Evolutionary conservation across 2,329 filamentous ascomycete genomes (phyloP).

Genomic region (Daldinia eschscholtzii): DNA sequence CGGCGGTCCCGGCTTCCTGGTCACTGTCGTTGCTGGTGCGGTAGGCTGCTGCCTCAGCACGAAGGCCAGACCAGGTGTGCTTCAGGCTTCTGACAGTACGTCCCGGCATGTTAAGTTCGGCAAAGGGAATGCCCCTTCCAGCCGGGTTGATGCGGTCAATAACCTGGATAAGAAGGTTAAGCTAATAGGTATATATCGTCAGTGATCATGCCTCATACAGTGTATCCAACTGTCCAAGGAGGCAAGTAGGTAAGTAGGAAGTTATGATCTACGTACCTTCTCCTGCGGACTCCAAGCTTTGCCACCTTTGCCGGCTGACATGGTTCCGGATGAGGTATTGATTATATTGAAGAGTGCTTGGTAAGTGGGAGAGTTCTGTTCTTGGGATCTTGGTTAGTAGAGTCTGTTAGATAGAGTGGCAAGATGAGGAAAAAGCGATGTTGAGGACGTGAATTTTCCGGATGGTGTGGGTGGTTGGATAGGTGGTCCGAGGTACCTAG

Average conservation of each 20-base stretch:
- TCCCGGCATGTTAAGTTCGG: conserved; percentile 29
- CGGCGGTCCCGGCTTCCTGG: neutral
- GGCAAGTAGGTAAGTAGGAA: neutral
- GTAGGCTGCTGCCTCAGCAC: conserved; percentile 13
- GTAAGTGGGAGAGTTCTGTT: neutral
- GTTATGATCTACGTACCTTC: conserved; percentile 30
- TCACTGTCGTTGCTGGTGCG: neutral
- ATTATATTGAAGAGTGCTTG: neutral
- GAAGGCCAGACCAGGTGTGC: conserved; percentile 15
- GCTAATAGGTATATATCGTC: conserved; percentile 17
- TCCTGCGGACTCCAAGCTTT: conserved; percentile 33
- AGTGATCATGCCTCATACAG: neutral
- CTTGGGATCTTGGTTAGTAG: conserved; percentile 5
- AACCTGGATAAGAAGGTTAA: conserved; percentile 31
- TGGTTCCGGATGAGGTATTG: conserved; percentile 7
- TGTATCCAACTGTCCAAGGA: neutral
- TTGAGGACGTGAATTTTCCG: neutral
- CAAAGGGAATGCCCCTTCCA: conserved; percentile 16
- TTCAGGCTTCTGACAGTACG: conserved; percentile 29
- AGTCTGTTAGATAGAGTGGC: neutral
- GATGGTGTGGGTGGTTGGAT: neutral
- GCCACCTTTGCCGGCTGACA: conserved; percentile 18
- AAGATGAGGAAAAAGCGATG: neutral
- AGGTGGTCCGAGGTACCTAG: neutral
- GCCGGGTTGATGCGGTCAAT: conserved; percentile 20